Evolutionary conservation across 2,329 filamentous ascomycete genomes (phyloP).

Genomic region (Apiospora arundinis): DNA sequence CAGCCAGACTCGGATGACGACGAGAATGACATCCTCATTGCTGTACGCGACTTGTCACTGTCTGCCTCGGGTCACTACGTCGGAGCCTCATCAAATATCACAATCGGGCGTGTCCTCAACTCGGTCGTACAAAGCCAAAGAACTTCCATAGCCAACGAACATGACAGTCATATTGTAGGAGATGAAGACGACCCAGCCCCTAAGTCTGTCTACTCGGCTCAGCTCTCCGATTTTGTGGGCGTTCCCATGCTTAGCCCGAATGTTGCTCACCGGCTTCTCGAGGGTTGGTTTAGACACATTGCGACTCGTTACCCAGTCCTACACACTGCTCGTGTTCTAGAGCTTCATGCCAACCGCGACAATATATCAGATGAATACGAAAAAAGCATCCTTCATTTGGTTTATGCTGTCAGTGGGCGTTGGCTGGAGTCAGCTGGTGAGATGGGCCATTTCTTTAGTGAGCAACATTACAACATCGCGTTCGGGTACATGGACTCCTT

Average conservation of each 20-base stretch:
- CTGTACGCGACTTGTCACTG: slow-evolving; percentile 38
- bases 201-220: slow-evolving; percentile 37
- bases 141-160: slow-evolving; percentile 23
- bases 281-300: slow-evolving; percentile 40
- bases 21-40: slow-evolving; percentile 36
- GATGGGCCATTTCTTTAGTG: slow-evolving; percentile 40
- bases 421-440: slow-evolving; percentile 41
- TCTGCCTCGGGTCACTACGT: slow-evolving; percentile 39
- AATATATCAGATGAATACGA: slow-evolving; percentile 36
- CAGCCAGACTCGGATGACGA: slow-evolving; percentile 34
- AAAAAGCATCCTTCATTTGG: slow-evolving; percentile 35
- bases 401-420: slow-evolving; percentile 39
- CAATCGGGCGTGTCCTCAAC: slow-evolving; percentile 40
- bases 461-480: slow-evolving; percentile 39
- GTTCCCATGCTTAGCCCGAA: slow-evolving; percentile 35
- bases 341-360: slow-evolving; percentile 37
- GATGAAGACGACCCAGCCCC: slow-evolving; percentile 36
- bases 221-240: slow-evolving; percentile 33
- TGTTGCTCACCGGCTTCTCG: slow-evolving; percentile 35
- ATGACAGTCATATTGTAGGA: slow-evolving; percentile 13
- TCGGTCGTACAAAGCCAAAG: slow-evolving; percentile 39
- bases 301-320: slow-evolving; percentile 38
- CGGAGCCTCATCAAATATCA: slow-evolving; percentile 39
- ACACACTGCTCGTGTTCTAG: slow-evolving; percentile 34
- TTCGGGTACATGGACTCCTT: slow-evolving; percentile 37